phyloP scores from a whole-genome alignment of 2,329 filamentous ascomycete species.

The Capronia epimyces region DNA sequence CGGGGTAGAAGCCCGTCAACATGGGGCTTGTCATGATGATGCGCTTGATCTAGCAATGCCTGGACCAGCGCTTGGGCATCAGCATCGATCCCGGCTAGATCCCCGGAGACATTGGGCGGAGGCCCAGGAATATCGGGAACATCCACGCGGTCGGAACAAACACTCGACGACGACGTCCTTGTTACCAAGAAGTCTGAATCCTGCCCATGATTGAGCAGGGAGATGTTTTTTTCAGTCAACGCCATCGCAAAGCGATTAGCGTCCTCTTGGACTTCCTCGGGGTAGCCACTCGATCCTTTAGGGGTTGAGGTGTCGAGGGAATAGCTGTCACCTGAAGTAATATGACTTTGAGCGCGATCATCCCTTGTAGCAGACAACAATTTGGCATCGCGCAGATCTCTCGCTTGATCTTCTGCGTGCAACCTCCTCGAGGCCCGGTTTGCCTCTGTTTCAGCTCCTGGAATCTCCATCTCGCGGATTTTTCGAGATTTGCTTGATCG shows the following conservation, averaged over 20 bases:
- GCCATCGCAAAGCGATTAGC: conserved; percentile 12
- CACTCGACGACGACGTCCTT: conserved; percentile 1
- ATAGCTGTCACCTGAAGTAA: conserved; percentile 1
- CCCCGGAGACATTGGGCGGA: conserved; percentile 10
- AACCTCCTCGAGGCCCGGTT: conserved; percentile 45
- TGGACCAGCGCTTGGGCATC: conserved; percentile 8
- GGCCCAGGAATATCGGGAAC: conserved; percentile 20
- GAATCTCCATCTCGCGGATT: conserved; percentile 29
- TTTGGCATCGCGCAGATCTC: conserved; percentile 50
- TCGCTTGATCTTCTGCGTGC: conserved; percentile 52
- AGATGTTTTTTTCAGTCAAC: conserved; percentile 53
- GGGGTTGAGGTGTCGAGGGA: neutral
- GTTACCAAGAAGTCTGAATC: neutral
- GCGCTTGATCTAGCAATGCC: conserved; percentile 1
- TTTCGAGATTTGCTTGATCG: conserved; percentile 28
- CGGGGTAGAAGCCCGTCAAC: too few relatives aligned
- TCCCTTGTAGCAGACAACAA: conserved; percentile 45
- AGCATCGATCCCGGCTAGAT: conserved; percentile 3
- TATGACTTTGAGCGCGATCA: conserved; percentile 3
- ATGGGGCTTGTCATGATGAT: neutral
- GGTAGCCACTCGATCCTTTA: neutral
- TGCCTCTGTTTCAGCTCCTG: conserved; percentile 34
- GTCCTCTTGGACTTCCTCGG: neutral
- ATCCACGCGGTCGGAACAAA: neutral
- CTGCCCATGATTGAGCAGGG: conserved; percentile 35